Evolutionary conservation across 106 monocot genomes (phyloP).

Genomic region (Allium sativum): DNA sequence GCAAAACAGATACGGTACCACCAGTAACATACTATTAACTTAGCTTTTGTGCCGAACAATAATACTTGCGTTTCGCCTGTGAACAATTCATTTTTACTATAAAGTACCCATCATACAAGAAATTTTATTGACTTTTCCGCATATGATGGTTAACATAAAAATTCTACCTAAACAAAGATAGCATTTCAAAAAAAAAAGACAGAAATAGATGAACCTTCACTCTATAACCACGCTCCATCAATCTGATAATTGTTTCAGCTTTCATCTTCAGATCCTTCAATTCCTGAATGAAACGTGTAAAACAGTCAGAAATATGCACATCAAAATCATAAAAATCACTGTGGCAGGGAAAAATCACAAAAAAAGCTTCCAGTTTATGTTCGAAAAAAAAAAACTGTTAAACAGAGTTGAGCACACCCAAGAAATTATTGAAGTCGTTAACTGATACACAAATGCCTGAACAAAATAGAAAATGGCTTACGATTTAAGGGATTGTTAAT

Average conservation of each 20-base stretch:
- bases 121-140: no score
- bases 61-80: no score
- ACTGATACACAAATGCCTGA: background rate
- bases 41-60: no score
- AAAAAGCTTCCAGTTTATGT: background rate
- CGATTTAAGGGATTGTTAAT: background rate
- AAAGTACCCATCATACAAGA: no score
- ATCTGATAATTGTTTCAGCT: conserved; percentile 63
- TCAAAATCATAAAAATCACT: background rate
- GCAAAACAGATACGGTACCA: no score
- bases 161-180: no score
- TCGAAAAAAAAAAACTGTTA: no score
- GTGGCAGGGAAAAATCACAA: background rate
- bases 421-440: background rate
- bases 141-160: no score
- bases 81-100: no score
- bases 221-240: conserved; percentile 89
- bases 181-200: background rate
- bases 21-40: no score
- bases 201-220: conserved; percentile 57
- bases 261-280: conserved; percentile 80
- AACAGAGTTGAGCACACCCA: background rate
- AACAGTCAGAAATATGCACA: background rate
- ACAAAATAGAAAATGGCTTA: background rate
- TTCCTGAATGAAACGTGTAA: conserved; percentile 39